Conservation (phyloP, 805 yeast species). For the Ogataea pini region DNA sequence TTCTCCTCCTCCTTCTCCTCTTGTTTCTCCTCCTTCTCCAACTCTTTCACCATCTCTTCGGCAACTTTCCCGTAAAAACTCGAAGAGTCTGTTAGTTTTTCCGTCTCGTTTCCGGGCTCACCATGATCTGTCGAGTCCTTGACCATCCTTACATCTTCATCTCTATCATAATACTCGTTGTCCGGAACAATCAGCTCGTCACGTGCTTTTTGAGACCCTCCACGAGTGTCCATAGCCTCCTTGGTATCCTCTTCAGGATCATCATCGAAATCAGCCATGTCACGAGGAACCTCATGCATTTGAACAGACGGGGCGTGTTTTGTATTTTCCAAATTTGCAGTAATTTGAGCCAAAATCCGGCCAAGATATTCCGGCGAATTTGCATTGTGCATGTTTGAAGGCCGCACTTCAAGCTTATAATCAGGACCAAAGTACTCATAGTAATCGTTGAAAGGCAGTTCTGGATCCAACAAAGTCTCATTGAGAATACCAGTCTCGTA, state of each 20-base stretch:
- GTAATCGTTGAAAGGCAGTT: slow-evolving; percentile 90
- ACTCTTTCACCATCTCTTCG: slow-evolving; percentile 32
- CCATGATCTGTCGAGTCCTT: slow-evolving; percentile 26
- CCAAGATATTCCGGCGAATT: slow-evolving; percentile 90
- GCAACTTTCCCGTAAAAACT: slow-evolving; percentile 29
- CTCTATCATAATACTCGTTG: slow-evolving; percentile 76
- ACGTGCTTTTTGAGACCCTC: slow-evolving; percentile 84
- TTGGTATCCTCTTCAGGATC: slow-evolving; percentile 76
- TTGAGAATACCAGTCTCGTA: slow-evolving; percentile 89
- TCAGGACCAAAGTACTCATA: slow-evolving; percentile 98
- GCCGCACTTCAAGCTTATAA: slow-evolving; percentile 90
- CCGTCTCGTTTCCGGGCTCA: no score
- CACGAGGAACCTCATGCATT: slow-evolving; percentile 84
- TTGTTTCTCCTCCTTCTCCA: slow-evolving; percentile 21
- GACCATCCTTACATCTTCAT: slow-evolving; percentile 42
- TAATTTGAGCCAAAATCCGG: slow-evolving; percentile 75
- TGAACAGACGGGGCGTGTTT: slow-evolving; percentile 97
- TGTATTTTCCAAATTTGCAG: slow-evolving; percentile 81
- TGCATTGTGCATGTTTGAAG: slow-evolving; percentile 95
- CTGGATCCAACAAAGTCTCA: slow-evolving; percentile 72
- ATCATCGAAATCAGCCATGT: slow-evolving; percentile 83
- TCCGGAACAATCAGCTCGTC: slow-evolving; percentile 71
- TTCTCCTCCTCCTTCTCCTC: slow-evolving; percentile 4
- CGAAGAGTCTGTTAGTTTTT: not conserved
- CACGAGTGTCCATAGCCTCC: slow-evolving; percentile 82